Evolutionary conservation across 1,284 basidiomycete species (phyloP).

Genomic region (Ganoderma multipileum): DNA sequence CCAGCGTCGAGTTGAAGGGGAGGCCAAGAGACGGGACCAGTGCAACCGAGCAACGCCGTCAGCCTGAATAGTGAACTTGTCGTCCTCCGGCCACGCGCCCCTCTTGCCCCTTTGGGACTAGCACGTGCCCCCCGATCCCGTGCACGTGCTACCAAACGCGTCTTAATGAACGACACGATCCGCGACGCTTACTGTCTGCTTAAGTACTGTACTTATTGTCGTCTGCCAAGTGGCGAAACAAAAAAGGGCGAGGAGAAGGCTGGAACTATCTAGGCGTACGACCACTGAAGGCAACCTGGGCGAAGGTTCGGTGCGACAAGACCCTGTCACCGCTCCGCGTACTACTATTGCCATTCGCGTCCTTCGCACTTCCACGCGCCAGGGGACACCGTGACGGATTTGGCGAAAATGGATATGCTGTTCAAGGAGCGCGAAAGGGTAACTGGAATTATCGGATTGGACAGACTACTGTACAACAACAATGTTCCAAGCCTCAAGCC

Average conservation of each 20-base stretch:
- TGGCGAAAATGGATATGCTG: no score
- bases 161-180: neutral
- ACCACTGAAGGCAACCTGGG: neutral
- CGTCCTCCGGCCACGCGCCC: constrained; percentile 33
- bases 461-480: neutral
- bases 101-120: constrained; percentile 23
- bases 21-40: constrained; percentile 19
- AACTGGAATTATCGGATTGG: neutral
- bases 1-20: constrained; percentile 26
- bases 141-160: constrained; percentile 20
- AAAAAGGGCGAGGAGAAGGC: neutral
- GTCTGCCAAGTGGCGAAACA: neutral
- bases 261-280: neutral
- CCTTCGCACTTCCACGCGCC: neutral
- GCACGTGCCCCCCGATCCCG: constrained; percentile 22
- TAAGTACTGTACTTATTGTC: no score
- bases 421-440: neutral
- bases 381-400: neutral
- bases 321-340: neutral
- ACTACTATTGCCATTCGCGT: neutral
- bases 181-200: constrained; percentile 1
- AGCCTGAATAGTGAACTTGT: constrained; percentile 36
- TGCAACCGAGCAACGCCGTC: constrained; percentile 34
- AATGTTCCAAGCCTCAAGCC: neutral
- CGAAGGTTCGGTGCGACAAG: neutral